These are phyloP conservation scores for Lipomyces anomalus DNA, from an alignment of 805 yeast species.

Conservation along the genomic window DNA sequence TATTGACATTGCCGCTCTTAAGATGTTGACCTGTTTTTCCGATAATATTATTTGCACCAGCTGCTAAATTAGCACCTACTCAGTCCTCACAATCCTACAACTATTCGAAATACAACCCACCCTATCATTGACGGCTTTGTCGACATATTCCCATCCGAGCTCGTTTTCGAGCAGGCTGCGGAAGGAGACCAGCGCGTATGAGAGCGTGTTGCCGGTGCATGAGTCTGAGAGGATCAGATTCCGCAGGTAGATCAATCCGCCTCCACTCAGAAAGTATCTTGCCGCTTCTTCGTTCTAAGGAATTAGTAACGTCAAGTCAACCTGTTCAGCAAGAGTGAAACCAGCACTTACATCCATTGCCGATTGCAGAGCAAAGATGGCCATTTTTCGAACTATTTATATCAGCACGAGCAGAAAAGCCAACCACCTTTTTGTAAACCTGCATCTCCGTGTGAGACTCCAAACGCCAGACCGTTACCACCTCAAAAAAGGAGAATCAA, in stretches of 20 bases:
- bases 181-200: conserved; percentile 7
- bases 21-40: conserved; percentile 6
- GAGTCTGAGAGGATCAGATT: background rate
- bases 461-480: too few relatives aligned
- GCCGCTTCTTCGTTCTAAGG: conserved; percentile 1
- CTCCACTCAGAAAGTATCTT: conserved; percentile 2
- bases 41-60: conserved; percentile 2
- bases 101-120: background rate
- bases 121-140: conserved; percentile 3
- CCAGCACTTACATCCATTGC: conserved; percentile 2
- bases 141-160: conserved; percentile 2
- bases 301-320: background rate
- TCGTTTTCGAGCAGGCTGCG: conserved; percentile 5
- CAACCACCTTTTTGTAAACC: too few relatives aligned
- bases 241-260: conserved; percentile 4
- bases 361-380: conserved; percentile 2
- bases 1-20: conserved; percentile 7
- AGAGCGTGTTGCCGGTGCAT: background rate
- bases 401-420: too few relatives aligned
- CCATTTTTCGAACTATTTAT: conserved; percentile 6
- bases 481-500: too few relatives aligned
- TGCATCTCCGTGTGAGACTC: too few relatives aligned
- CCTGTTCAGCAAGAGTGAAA: too few relatives aligned
- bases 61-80: too few relatives aligned
- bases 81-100: background rate